Evolutionary conservation across 176 grass and related monocot species (phyloP), one percentile per base, ranked within the genome.

Genomic region (Alopecurus myosuroides): DNA sequence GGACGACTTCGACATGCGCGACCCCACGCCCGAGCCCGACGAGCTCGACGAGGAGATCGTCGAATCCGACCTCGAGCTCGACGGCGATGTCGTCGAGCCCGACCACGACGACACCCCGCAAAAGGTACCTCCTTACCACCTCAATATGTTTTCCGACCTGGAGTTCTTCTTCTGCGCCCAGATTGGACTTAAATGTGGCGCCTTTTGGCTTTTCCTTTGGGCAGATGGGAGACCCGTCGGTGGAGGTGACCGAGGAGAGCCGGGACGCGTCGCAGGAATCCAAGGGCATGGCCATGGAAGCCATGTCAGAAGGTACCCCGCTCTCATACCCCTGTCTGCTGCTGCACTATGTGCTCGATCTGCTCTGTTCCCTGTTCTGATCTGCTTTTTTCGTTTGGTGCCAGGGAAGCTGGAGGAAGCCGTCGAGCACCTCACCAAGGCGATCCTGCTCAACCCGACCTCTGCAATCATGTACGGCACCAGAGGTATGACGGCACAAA

Each of bases 381-480:
- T 78, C 40, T 37, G 12, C 50, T 22, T 7, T 1, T 46, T 15
- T 13, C 74, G 22, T 15, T 26, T 71, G 19, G 74, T 53, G 39
- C 23, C 34, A 98, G 96, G 96, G 72, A 95, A 92, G 48, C 86
- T 98, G 7, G 78, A 95, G 9, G 96, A 95, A 42, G 91, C 93
- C 72, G 76, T 98, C 62, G 96, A 95, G 79, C 83, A 95, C 89
- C 96, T 98, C 77, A 98, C 96, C 36, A 85, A 90, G 29, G 96
- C 96, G 19, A 90, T 98, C 87, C 83, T 91, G 76, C 80, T 95
- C 33, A 98, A 95, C 57, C 91, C 96, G 28, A 89, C 88, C 81
- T 98, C 96, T 48, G 93, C 96, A 25, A 98, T 98, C 65, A 98
- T 98, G 96, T 95, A 98, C 75, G 96, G 87, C 42, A 95, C 93